Evolutionary conservation across 441 rosid genomes (phyloP).

Genomic region (Gossypium armourianum): DNA sequence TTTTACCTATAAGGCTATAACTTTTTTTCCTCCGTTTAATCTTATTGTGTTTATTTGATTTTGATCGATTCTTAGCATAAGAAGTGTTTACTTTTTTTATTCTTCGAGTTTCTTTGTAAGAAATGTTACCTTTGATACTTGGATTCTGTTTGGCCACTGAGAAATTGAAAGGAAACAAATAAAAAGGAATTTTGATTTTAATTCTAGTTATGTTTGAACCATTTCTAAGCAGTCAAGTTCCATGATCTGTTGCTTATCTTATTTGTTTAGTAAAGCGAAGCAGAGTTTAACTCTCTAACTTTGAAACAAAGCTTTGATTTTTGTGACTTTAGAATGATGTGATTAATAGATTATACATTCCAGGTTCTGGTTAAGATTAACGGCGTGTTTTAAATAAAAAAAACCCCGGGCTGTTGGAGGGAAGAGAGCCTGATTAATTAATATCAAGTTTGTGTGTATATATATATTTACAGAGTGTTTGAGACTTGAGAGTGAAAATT

Average conservation of each 20-base stretch:
- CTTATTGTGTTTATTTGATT: background rate
- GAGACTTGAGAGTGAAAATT: background rate
- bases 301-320: background rate
- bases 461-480: background rate
- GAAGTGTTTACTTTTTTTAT: background rate
- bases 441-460: background rate
- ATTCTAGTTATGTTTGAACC: background rate
- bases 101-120: background rate
- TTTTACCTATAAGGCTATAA: background rate
- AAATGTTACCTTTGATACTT: background rate
- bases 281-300: background rate
- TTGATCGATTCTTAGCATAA: background rate
- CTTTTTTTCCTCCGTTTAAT: background rate
- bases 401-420: too few species aligned
- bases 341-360: background rate
- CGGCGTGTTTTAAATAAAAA: background rate
- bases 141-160: background rate
- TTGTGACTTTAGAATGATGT: background rate
- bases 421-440: background rate
- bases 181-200: background rate
- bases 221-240: background rate
- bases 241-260: background rate
- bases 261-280: background rate
- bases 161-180: background rate
- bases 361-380: background rate